Evolutionary conservation across 1,284 basidiomycete genomes (phyloP).

Genomic region (Marasmius sp.): DNA sequence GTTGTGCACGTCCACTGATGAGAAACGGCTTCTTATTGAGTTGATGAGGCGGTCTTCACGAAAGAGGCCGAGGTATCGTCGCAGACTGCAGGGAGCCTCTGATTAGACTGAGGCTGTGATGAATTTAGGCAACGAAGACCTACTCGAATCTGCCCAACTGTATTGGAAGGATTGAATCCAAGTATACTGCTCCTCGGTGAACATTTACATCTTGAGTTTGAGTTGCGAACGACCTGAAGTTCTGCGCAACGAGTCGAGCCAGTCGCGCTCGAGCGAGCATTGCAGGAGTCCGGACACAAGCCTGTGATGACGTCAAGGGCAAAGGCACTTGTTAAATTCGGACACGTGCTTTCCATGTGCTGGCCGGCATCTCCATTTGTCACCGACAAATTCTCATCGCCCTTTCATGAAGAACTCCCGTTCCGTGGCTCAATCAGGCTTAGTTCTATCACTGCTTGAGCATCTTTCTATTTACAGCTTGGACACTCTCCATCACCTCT

Average conservation of each 20-base stretch:
- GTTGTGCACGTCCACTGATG: slow-evolving; percentile 46
- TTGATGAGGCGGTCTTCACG: slow-evolving; percentile 55
- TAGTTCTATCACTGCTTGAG: too few species aligned
- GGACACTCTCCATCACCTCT: too few species aligned
- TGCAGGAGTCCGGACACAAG: background rate
- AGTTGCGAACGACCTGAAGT: background rate
- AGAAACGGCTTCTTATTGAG: slow-evolving; percentile 48
- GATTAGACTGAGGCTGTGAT: slow-evolving; percentile 3
- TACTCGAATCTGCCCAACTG: slow-evolving; percentile 53
- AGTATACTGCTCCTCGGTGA: slow-evolving; percentile 46
- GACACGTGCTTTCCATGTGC: background rate
- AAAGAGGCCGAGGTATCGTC: slow-evolving; percentile 59
- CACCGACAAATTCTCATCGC: too few species aligned
- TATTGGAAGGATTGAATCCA: slow-evolving; percentile 61
- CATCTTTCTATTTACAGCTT: too few species aligned
- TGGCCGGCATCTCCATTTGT: background rate
- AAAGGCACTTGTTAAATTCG: background rate
- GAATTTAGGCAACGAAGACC: slow-evolving; percentile 21
- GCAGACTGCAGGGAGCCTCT: slow-evolving; percentile 42
- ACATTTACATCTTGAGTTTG: background rate
- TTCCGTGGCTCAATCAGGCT: too few species aligned
- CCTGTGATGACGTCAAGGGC: background rate
- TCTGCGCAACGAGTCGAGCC: background rate
- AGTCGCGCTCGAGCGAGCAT: background rate
- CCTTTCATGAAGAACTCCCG: too few species aligned